These are phyloP conservation scores for Lipomyces oligophaga DNA, from an alignment of 805 yeast genomes.

Conservation along the genomic window DNA sequence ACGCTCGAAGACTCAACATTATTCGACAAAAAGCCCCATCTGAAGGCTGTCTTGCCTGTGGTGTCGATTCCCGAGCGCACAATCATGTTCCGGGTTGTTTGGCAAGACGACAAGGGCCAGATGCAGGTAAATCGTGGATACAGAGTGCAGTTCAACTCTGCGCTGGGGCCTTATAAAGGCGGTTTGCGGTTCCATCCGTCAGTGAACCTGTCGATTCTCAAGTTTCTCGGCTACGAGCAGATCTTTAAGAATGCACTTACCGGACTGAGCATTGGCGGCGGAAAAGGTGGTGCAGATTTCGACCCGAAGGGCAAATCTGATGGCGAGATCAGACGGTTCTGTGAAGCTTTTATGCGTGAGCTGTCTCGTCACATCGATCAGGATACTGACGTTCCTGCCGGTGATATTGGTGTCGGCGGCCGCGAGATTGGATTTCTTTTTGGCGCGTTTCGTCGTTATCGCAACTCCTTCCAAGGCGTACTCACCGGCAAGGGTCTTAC, in stretches of 20 bases:
- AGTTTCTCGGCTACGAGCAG: slow-evolving; percentile 97
- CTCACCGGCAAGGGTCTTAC: slow-evolving; percentile 95
- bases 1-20: slow-evolving; percentile 89
- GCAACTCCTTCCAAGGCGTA: slow-evolving; percentile 94
- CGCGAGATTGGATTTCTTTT: slow-evolving; percentile 91
- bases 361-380: slow-evolving; percentile 94
- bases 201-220: slow-evolving; percentile 89
- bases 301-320: slow-evolving; percentile 95
- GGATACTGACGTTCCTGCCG: slow-evolving; percentile 98
- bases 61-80: slow-evolving; percentile 93
- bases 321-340: slow-evolving; percentile 93
- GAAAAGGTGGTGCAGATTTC: slow-evolving; percentile 98
- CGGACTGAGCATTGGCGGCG: slow-evolving; percentile 98
- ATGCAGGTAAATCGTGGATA: slow-evolving; percentile 93
- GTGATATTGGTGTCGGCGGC: slow-evolving; percentile 98
- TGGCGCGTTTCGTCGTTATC: slow-evolving; percentile 92
- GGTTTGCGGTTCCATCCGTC: slow-evolving; percentile 98
- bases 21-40: slow-evolving; percentile 84
- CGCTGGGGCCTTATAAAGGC: slow-evolving; percentile 98
- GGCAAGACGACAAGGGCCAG: slow-evolving; percentile 95
- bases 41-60: slow-evolving; percentile 80
- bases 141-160: slow-evolving; percentile 98
- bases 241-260: slow-evolving; percentile 97
- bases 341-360: slow-evolving; percentile 93
- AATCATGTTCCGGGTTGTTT: slow-evolving; percentile 92